phyloP scores from a whole-genome alignment of 208 protist species.

The Zelonia costaricensis region DNA sequence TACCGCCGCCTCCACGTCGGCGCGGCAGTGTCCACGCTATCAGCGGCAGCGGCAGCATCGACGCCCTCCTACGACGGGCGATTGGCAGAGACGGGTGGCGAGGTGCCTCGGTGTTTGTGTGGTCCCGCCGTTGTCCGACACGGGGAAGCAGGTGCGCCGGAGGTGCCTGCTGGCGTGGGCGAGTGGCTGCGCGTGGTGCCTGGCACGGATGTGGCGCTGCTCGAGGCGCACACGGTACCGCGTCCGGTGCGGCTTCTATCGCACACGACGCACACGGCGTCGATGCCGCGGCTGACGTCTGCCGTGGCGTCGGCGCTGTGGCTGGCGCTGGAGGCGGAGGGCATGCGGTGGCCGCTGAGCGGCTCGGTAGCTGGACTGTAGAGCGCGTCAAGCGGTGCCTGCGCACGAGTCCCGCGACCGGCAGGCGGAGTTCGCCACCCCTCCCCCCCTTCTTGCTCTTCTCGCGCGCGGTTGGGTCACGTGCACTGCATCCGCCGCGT shows the following conservation, averaged over 20 bases:
- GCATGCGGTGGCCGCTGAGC: constrained; percentile 5
- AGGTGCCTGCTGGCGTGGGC: background rate
- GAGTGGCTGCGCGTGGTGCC: constrained; percentile 6
- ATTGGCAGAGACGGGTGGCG: no score
- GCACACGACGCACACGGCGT: background rate
- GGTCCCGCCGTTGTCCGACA: no score
- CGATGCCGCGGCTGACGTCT: background rate
- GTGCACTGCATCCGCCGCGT: no score
- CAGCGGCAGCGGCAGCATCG: no score
- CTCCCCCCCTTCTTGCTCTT: background rate
- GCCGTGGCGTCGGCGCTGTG: constrained; percentile 20
- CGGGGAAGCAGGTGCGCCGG: no score
- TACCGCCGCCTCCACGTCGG: no score
- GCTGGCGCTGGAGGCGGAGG: constrained; percentile 19
- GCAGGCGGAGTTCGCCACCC: background rate
- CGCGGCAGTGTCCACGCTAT: no score
- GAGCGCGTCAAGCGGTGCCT: background rate
- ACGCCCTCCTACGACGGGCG: no score
- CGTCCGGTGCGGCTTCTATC: background rate
- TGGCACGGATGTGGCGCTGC: background rate
- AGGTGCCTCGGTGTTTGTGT: no score
- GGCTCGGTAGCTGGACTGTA: background rate
- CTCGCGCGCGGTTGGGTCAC: background rate
- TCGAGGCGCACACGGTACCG: background rate
- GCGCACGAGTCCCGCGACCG: background rate